Conservation (phyloP, 2,329 filamentous ascomycete genomes). For the Xylogone sp. region DNA sequence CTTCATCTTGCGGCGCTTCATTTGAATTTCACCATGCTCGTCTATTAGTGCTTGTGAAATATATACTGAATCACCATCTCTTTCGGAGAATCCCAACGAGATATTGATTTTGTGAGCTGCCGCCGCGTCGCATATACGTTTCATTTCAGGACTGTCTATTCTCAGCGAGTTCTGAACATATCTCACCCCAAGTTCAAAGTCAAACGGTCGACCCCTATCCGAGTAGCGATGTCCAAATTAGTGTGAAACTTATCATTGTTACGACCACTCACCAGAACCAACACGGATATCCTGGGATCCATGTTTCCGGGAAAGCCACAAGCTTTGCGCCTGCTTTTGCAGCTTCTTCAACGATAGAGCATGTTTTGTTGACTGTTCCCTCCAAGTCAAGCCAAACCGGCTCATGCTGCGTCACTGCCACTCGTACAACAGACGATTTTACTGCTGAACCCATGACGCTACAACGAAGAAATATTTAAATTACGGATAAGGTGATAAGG, state of each 20-base stretch:
- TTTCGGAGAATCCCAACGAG: constrained; percentile 48
- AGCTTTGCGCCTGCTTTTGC: constrained; percentile 47
- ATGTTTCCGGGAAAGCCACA: constrained; percentile 49
- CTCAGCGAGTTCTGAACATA: constrained; percentile 37
- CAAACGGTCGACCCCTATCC: background rate
- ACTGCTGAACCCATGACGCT: background rate
- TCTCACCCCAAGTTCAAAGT: background rate
- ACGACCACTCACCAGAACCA: background rate
- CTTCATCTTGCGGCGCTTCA: constrained; percentile 52
- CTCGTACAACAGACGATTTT: constrained; percentile 9
- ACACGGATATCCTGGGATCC: constrained; percentile 47
- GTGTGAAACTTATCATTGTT: background rate
- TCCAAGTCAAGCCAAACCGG: constrained; percentile 55
- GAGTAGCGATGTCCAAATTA: background rate
- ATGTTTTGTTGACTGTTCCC: constrained; percentile 50
- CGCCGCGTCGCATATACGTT: constrained; percentile 38
- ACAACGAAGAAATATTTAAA: background rate
- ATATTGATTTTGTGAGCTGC: constrained; percentile 47
- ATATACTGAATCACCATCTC: constrained; percentile 47
- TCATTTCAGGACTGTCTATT: constrained; percentile 38
- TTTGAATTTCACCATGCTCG: constrained; percentile 42
- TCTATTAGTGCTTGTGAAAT: constrained; percentile 49
- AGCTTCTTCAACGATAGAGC: constrained; percentile 50
- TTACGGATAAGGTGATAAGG: background rate
- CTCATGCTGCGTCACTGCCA: constrained; percentile 52